Evolutionary conservation across 2,329 filamentous ascomycete species (phyloP), one percentile per base, ranked within the genome.

Genomic region (Metarhizium brunneum): DNA sequence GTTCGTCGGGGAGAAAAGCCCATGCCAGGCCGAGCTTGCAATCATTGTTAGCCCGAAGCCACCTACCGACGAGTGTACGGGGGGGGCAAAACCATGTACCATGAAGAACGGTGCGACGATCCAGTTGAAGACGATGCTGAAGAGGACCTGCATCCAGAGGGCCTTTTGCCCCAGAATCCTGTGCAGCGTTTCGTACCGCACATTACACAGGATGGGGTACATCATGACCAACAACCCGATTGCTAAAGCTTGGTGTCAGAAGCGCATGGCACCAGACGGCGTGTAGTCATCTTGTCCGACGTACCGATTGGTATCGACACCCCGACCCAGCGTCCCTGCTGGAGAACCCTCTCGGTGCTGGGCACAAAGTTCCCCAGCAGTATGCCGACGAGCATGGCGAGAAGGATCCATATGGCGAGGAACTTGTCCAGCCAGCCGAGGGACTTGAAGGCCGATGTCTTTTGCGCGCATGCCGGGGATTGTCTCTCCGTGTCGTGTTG

Each of bases 181-280:
- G 67, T 90, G 88, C 10, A 95, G 71, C 0, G 82, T 81, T 68
- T 95, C 90, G 69, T 84, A 94, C 45, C 83, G 83, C 6, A 95
- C 87, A 68, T 94, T 94, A 78, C 89, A 95, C 0, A 95, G 75
- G 57, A 95, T 95, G 0, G 90, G 91, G 65, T 94, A 95, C 89
- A 95, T 95, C 90, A 95, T 95, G 47, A 95, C 84, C 1, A 95
- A 77, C 1, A 95, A 73, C 0, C 90, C 90, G 50, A 95, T 74
- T 0, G 90, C 89, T 88, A 18, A 0, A 38, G 7, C 25, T 25
- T 25, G 13, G n/a, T 16, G 40, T 35, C n/a, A 36, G 30, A 25
- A 25, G 25, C 25, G 25, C 25, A 25, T 25, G 25, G 25, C 25
- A 25, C 25, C 25, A 25, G 25, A 25, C 25, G 25, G 25, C 25